A percentile compares a stretch with the other conserved stretches of the same genome.
phyloP scores from a whole-genome alignment of 2,329 filamentous ascomycete genomes.

The Cordyceps fumosorosea region DNA sequence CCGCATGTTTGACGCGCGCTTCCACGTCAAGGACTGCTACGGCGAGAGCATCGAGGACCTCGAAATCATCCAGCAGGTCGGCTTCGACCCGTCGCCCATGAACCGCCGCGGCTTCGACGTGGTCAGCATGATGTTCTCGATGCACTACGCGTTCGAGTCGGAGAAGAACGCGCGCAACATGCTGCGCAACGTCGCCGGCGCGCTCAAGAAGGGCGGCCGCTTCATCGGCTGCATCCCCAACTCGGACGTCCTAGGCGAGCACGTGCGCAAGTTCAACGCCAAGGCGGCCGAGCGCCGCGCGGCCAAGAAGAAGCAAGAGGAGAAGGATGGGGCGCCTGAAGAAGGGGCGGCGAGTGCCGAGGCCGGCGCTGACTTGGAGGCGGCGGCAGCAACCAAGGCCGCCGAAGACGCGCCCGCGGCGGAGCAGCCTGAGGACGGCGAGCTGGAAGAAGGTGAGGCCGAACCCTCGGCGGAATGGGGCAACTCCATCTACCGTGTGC shows the following conservation, averaged over 20 bases:
- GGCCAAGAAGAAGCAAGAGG: conserved; percentile 30
- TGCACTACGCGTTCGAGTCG: conserved; percentile 96
- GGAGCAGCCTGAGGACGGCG: conserved; percentile 32
- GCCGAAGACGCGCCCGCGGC: conserved; percentile 13
- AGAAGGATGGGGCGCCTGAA: background rate
- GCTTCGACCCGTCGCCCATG: conserved; percentile 73
- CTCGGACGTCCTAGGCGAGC: conserved; percentile 78
- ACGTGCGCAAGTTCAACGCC: conserved; percentile 71
- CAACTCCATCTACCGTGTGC: conserved; percentile 85
- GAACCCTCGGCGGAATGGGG: conserved; percentile 75
- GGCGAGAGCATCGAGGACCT: conserved; percentile 76
- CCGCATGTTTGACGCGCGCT: conserved; percentile 74
- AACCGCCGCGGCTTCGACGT: conserved; percentile 83
- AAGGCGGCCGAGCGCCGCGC: conserved; percentile 33
- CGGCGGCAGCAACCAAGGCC: conserved; percentile 19
- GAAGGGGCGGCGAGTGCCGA: conserved; percentile 16
- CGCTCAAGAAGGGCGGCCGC: conserved; percentile 86
- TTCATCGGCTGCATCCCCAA: conserved; percentile 97
- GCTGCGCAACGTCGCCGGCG: conserved; percentile 85
- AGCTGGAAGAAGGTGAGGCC: conserved; percentile 54
- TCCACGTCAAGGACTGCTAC: conserved; percentile 89
- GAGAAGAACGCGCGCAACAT: conserved; percentile 86
- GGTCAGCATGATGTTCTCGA: conserved; percentile 98
- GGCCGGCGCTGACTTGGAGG: conserved; percentile 10
- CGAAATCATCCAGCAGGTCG: conserved; percentile 75